A percentile compares a stretch with the other conserved stretches of the same genome.
phyloP scores from a whole-genome alignment of 2,329 filamentous ascomycete genomes.

The Ophiostoma sp. region DNA sequence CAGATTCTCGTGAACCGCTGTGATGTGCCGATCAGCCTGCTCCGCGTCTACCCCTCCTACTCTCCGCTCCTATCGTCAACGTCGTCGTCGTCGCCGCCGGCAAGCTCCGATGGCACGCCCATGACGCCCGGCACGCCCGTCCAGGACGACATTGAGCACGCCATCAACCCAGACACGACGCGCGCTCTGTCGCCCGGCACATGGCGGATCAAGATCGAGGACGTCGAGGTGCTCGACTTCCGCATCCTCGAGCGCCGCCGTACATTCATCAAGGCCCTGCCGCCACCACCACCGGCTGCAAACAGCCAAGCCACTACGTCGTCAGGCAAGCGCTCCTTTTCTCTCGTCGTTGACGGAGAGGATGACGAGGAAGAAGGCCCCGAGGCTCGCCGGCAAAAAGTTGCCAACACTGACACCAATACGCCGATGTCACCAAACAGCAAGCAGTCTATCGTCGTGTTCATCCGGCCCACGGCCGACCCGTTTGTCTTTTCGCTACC shows the following conservation, averaged over 20 bases:
- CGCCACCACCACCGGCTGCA: constrained; percentile 15
- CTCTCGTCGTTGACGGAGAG: constrained; percentile 38
- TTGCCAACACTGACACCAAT: constrained; percentile 30
- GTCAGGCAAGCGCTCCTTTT: constrained; percentile 48
- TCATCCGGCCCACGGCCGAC: constrained; percentile 46
- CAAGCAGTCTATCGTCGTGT: constrained; percentile 52
- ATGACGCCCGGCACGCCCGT: constrained; percentile 14
- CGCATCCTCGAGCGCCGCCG: constrained; percentile 48
- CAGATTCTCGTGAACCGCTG: constrained; percentile 53
- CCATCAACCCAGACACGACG: constrained; percentile 40
- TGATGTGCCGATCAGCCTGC: constrained; percentile 48
- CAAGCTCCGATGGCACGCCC: constrained; percentile 29
- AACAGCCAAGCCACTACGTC: constrained; percentile 35
- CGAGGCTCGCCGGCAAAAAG: constrained; percentile 33
- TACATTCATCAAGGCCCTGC: constrained; percentile 32
- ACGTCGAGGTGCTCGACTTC: constrained; percentile 51
- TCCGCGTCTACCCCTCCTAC: constrained; percentile 37
- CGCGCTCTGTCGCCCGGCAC: constrained; percentile 50
- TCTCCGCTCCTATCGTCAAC: background rate
- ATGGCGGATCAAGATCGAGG: constrained; percentile 50
- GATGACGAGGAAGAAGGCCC: constrained; percentile 33
- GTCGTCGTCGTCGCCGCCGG: constrained; percentile 31
- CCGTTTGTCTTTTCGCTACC: constrained; percentile 49
- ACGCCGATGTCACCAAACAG: constrained; percentile 26
- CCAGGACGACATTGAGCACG: constrained; percentile 30